phyloP scores from a whole-genome alignment of 2,329 filamentous ascomycete species.

The Cadophora sp. region DNA sequence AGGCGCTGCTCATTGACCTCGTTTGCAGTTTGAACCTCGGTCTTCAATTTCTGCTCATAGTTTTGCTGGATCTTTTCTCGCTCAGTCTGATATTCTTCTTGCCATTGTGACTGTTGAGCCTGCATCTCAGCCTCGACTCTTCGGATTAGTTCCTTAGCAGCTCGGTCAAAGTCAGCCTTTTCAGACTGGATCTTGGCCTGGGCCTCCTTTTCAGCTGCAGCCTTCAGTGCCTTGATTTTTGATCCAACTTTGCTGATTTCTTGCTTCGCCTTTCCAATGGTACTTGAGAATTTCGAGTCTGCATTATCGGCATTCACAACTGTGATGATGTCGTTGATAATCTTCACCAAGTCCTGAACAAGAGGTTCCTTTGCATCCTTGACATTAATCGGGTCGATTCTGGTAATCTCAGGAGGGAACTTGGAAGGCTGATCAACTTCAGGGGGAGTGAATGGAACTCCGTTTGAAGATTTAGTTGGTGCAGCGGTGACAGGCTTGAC shows the following conservation, averaged over 20 bases:
- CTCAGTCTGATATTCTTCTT: slow-evolving; percentile 87
- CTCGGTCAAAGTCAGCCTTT: slow-evolving; percentile 82
- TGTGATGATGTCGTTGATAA: slow-evolving; percentile 94
- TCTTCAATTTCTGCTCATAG: slow-evolving; percentile 81
- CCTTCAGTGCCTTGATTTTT: slow-evolving; percentile 76
- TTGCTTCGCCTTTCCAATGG: slow-evolving; percentile 84
- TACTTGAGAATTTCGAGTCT: slow-evolving; percentile 76
- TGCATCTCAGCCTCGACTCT: slow-evolving; percentile 86
- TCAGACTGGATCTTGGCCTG: slow-evolving; percentile 63
- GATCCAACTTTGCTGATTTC: slow-evolving; percentile 79
- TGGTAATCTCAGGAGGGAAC: slow-evolving; percentile 65
- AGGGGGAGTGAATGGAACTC: slow-evolving; percentile 52
- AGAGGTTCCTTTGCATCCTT: slow-evolving; percentile 82
- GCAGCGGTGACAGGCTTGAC: slow-evolving; percentile 29
- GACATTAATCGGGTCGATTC: slow-evolving; percentile 80
- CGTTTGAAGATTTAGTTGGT: slow-evolving; percentile 15
- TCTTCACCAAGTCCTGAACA: slow-evolving; percentile 91
- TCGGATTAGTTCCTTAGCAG: slow-evolving; percentile 84
- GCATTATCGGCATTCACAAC: slow-evolving; percentile 89
- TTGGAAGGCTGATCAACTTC: slow-evolving; percentile 71
- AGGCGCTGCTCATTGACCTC: slow-evolving; percentile 83
- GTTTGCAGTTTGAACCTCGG: slow-evolving; percentile 79
- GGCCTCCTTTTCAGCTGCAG: slow-evolving; percentile 78
- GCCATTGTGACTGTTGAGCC: slow-evolving; percentile 81
- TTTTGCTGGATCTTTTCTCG: slow-evolving; percentile 77